phyloP scores from a whole-genome alignment of 345 rosid genomes.

The Pugionium dolabratum region DNA sequence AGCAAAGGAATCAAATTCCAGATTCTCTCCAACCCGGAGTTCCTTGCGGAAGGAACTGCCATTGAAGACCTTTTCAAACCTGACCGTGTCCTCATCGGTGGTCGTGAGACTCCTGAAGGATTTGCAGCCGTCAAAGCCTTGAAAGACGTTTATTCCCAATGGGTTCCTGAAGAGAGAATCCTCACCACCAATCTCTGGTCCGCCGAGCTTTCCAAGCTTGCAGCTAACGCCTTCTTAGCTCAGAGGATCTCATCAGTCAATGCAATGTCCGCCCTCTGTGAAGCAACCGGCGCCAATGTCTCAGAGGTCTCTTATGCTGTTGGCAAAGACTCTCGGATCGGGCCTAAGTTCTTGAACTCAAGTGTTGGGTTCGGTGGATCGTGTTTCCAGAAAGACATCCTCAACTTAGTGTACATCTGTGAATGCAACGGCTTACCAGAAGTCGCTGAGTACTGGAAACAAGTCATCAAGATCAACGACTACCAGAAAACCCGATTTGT shows the following conservation, averaged over 20 bases:
- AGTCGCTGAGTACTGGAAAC: conserved; percentile 95
- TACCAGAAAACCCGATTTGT: conserved; percentile 72
- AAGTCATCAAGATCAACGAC: conserved; percentile 73
- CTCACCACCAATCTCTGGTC: conserved; percentile 93
- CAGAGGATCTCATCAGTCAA: not conserved
- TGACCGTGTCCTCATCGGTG: conserved; percentile 88
- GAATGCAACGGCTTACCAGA: conserved; percentile 94
- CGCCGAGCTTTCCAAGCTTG: conserved; percentile 92
- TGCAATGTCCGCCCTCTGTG: conserved; percentile 83
- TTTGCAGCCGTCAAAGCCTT: conserved; percentile 69
- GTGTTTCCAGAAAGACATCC: conserved; percentile 56
- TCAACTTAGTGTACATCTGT: conserved; percentile 86
- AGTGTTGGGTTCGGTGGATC: conserved; percentile 88
- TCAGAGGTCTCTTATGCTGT: conserved; percentile 74
- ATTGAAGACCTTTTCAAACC: conserved; percentile 70
- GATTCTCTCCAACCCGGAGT: conserved; percentile 93
- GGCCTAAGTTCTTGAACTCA: conserved; percentile 81
- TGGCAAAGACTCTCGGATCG: conserved; percentile 78
- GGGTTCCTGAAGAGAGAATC: conserved; percentile 84
- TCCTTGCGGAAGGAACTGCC: conserved; percentile 96
- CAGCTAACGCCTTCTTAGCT: conserved; percentile 71
- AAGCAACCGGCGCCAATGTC: conserved; percentile 87
- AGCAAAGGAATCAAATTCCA: conserved; percentile 93
- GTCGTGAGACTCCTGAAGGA: conserved; percentile 91
- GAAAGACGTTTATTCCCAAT: conserved; percentile 78